Base-by-base conservation (phyloP, 768 basidiomycete genomes). In the Phylloporus sp. region DNA sequence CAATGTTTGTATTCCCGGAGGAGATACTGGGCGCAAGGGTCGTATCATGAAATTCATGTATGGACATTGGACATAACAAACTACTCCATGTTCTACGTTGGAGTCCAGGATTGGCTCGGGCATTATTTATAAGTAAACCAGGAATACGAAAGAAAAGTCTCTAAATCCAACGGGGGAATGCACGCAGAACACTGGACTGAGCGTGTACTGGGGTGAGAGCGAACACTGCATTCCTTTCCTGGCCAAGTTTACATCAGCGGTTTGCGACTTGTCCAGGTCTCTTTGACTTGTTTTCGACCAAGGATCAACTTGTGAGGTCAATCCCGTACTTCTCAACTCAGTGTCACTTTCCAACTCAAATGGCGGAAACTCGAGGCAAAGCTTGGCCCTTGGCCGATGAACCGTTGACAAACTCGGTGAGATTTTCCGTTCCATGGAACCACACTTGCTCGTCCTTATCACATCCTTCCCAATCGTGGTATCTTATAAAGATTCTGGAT, bases 241-340 rank as follows among this genome's bases (percentile, higher is more conserved):
- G 38, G 47, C 3, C 18, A 18, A 38, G 48, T 38, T 65, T 63
- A 62, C 29, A 16, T 64, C 53, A 65, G 53, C 50, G 8, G 12
- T n/a, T 18, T 24, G 24, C 6, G 11, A 9, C 36, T 22, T 44
- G 5, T 15, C 23, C 10, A 42, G 42, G 26, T 16, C 26, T 18
- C 15, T 23, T 18, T 13, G 23, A 15, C 49, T 44, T 11, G 10
- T 47, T 40, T 50, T 70, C 67, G 88, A 89, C 88, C 88, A 88
- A 89, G 88, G 88, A 91, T 91, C 88, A 75, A 70, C 74, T 70
- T 72, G 88, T 91, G 88, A 90, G 88, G 88, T 91, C 88, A 74
- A 59, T 58, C 50, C 47, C 59, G 28, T 11, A 41, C 41, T 45
- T 29, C 23, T 35, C 32, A 45, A 49, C 15, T 13, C 35, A 56